phyloP scores from a whole-genome alignment of 768 basidiomycete species.

The Amanita molliuscula region DNA sequence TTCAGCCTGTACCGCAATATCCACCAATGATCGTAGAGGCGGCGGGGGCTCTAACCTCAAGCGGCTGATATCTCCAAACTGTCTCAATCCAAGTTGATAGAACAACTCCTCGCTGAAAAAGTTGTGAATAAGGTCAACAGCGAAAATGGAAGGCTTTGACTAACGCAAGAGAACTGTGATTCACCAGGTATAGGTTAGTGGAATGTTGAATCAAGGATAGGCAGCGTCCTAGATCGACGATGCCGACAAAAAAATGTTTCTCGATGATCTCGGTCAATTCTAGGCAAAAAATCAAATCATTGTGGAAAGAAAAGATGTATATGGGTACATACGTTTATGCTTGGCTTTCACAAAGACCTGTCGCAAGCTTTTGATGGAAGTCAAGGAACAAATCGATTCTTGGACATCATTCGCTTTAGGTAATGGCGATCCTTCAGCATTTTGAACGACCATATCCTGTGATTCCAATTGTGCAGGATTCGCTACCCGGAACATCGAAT shows the following conservation, averaged over 20 bases:
- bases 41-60: conserved; percentile 82
- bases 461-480: conserved; percentile 34
- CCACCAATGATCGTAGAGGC: conserved; percentile 54
- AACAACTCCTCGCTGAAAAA: conserved; percentile 77
- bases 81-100: conserved; percentile 85
- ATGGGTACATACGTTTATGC: conserved; percentile 50
- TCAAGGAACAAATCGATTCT: conserved; percentile 68
- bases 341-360: conserved; percentile 44
- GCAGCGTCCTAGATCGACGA: conserved; percentile 67
- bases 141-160: conserved; percentile 18
- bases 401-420: conserved; percentile 43
- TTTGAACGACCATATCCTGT: neutral
- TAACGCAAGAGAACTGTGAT: conserved; percentile 77
- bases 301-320: neutral
- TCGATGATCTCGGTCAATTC: conserved; percentile 77
- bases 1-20: conserved; percentile 71
- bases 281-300: conserved; percentile 18
- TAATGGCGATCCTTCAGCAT: conserved; percentile 14
- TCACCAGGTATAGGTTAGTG: conserved; percentile 84
- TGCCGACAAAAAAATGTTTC: conserved; percentile 87
- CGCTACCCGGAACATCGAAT: conserved; percentile 81
- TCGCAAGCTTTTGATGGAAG: conserved; percentile 64
- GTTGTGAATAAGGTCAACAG: neutral
- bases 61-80: conserved; percentile 76
- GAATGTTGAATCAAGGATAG: conserved; percentile 80